These are phyloP conservation scores for Fusarium piperis DNA, from an alignment of 2,329 filamentous ascomycete genomes.

Conservation along the genomic window DNA sequence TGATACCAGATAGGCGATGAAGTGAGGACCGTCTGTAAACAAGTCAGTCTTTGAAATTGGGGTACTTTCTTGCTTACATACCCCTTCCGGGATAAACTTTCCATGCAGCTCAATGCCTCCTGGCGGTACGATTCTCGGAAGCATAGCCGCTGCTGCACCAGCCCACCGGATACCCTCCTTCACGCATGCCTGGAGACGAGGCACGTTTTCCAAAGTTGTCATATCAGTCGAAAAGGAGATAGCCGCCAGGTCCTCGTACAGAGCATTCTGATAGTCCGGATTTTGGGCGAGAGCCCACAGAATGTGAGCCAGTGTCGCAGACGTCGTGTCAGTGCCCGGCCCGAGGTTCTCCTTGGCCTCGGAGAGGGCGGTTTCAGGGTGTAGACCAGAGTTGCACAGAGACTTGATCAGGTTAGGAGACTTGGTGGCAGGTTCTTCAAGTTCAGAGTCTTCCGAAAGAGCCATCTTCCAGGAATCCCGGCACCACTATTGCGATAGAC, in stretches of 20 bases:
- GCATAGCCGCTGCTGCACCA: conserved; percentile 40
- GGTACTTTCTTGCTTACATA: background rate
- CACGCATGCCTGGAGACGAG: conserved; percentile 36
- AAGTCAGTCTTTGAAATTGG: background rate
- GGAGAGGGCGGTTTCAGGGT: conserved; percentile 37
- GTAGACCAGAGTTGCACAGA: conserved; percentile 31
- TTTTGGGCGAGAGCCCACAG: conserved; percentile 43
- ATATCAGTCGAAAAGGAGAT: conserved; percentile 38
- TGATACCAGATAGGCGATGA: conserved; percentile 46
- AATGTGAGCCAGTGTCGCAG: conserved; percentile 44
- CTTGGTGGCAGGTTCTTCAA: background rate
- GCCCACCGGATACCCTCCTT: conserved; percentile 44
- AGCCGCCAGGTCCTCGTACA: conserved; percentile 34
- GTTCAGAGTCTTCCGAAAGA: background rate
- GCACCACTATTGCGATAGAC: conserved; percentile 1
- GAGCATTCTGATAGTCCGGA: conserved; percentile 31
- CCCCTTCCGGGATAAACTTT: conserved; percentile 36
- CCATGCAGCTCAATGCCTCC: conserved; percentile 38
- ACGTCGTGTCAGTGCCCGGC: conserved; percentile 46
- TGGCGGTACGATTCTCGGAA: conserved; percentile 38
- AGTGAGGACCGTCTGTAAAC: conserved; percentile 35
- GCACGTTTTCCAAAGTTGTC: conserved; percentile 34
- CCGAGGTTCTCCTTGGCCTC: conserved; percentile 46
- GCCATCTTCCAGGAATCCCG: background rate
- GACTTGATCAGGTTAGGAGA: conserved; percentile 35